Conservation (phyloP, 768 basidiomycete species). For the Phylloporus scabripes region DNA sequence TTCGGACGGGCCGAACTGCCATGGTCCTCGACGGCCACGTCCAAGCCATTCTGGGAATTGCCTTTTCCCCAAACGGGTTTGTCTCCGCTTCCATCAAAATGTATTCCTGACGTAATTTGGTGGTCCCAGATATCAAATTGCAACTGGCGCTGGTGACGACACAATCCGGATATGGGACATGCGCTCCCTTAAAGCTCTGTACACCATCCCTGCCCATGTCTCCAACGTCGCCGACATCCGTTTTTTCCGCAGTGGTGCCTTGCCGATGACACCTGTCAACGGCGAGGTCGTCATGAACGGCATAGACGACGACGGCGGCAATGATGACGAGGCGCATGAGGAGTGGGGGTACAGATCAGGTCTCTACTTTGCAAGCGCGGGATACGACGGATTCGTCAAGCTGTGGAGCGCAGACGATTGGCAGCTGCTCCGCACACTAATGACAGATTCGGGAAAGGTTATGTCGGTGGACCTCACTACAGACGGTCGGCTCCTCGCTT, state of each 20-base stretch:
- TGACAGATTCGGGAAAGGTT: conserved; percentile 96
- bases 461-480: conserved; percentile 93
- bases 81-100: conserved; percentile 22
- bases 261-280: conserved; percentile 35
- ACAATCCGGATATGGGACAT: conserved; percentile 99
- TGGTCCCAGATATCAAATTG: conserved; percentile 81
- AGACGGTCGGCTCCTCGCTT: conserved; percentile 79
- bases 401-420: conserved; percentile 98
- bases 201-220: conserved; percentile 94
- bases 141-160: conserved; percentile 95
- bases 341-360: conserved; percentile 84
- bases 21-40: conserved; percentile 99
- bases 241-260: conserved; percentile 76
- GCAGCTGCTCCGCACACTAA: conserved; percentile 82
- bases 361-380: conserved; percentile 86
- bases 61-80: conserved; percentile 94
- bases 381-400: conserved; percentile 94
- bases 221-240: conserved; percentile 94
- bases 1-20: conserved; percentile 90
- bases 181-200: conserved; percentile 84
- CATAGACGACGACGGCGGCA: conserved; percentile 35
- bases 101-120: conserved; percentile 8
- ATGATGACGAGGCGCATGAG: conserved; percentile 33
- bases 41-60: conserved; percentile 83
- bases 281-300: conserved; percentile 49